Percentiles rank a stretch among this genome's conserved stretches.
Conservation (phyloP, 73 alveolate genomes). For the Tetrahymena malaccensis region DNA sequence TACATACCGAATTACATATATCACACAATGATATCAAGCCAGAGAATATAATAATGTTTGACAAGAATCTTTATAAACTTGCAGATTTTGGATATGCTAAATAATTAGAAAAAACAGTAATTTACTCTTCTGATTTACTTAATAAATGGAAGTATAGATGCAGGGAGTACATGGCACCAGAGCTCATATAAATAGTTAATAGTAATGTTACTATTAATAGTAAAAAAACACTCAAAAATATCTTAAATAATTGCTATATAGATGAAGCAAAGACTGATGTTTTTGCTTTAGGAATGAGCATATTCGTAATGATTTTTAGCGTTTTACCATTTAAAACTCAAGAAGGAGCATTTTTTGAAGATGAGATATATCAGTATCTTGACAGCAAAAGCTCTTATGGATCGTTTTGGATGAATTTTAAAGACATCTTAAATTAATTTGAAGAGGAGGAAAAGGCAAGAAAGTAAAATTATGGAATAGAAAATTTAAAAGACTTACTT, state of each 20-base stretch:
- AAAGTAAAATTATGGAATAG: background rate
- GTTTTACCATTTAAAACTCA: background rate
- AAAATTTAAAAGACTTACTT: background rate
- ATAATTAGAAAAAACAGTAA: background rate
- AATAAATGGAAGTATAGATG: background rate
- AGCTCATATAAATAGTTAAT: background rate
- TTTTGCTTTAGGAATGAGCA: background rate
- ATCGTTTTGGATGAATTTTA: background rate
- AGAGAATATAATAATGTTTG: background rate
- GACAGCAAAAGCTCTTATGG: background rate
- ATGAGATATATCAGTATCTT: background rate
- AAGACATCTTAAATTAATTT: background rate
- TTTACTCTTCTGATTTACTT: background rate
- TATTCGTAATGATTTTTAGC: background rate
- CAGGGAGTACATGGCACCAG: background rate
- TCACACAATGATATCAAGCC: background rate
- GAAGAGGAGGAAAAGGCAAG: background rate
- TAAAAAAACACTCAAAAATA: background rate
- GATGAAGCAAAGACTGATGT: background rate
- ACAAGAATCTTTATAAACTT: background rate
- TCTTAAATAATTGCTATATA: background rate
- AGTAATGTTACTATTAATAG: background rate
- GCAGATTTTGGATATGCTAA: background rate
- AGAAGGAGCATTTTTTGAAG: background rate
- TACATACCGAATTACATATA: background rate